Evolutionary conservation across 164 flowering plant species (phyloP).

Genomic region (Kingdonia uniflora): DNA sequence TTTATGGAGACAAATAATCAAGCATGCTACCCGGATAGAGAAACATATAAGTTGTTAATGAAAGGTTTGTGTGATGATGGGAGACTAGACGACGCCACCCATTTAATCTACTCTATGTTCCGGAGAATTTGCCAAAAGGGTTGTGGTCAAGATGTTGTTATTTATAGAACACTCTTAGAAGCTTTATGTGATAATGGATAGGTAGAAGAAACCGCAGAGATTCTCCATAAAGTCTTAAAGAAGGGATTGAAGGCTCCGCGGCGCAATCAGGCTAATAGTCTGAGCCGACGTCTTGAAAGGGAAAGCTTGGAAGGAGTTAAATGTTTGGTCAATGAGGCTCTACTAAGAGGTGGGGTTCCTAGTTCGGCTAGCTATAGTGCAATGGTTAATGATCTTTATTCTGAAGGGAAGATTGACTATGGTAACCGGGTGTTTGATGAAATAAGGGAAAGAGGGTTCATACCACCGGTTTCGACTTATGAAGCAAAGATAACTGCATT

Average conservation of each 20-base stretch:
- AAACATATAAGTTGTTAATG: constrained; percentile 27
- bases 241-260: constrained; percentile 1
- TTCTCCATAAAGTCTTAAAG: constrained; percentile 3
- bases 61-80: constrained; percentile 61
- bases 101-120: constrained; percentile 70
- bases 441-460: background rate
- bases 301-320: constrained; percentile 4
- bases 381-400: constrained; percentile 5
- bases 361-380: constrained; percentile 7
- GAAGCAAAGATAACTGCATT: background rate
- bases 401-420: constrained; percentile 3
- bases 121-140: constrained; percentile 81
- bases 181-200: constrained; percentile 6
- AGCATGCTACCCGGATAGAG: constrained; percentile 3
- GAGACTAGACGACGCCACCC: constrained; percentile 57
- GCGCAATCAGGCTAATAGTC: background rate
- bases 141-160: constrained; percentile 47
- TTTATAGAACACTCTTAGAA: constrained; percentile 5
- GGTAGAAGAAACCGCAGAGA: background rate
- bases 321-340: background rate
- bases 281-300: background rate
- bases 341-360: constrained; percentile 2
- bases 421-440: constrained; percentile 1
- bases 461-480: background rate
- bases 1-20: constrained; percentile 1